phyloP scores from a whole-genome alignment of 1,284 basidiomycete genomes.

The Lignosus rhinocerotis region DNA sequence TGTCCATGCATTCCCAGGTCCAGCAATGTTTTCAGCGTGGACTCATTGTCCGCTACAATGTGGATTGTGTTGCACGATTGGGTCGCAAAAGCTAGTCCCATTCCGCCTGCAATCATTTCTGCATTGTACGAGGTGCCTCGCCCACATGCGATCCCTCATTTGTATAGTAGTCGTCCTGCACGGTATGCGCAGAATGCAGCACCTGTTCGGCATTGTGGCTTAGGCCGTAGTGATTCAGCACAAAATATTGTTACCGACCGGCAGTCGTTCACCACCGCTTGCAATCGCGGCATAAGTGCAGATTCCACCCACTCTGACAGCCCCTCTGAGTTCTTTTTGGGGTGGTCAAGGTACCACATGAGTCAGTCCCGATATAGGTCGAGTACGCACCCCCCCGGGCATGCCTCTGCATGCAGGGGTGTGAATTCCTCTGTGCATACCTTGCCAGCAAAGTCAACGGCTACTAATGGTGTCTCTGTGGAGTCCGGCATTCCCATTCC shows the following conservation, averaged over 20 bases:
- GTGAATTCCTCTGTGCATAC: too few species aligned
- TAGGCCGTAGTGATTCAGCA: background rate
- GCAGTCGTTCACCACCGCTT: background rate
- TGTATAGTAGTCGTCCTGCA: background rate
- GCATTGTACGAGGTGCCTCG: constrained; percentile 1
- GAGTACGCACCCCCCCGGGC: too few species aligned
- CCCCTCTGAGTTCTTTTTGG: too few species aligned
- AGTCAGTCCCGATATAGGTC: background rate
- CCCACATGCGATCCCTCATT: background rate
- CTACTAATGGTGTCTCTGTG: too few species aligned
- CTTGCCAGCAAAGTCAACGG: too few species aligned
- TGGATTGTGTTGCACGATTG: too few species aligned
- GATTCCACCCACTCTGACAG: background rate
- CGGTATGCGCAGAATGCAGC: too few species aligned
- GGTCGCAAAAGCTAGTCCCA: too few species aligned
- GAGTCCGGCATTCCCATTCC: too few species aligned
- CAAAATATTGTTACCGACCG: background rate
- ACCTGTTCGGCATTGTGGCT: background rate
- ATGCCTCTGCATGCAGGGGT: too few species aligned
- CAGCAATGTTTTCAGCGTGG: constrained; percentile 1
- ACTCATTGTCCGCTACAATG: too few species aligned
- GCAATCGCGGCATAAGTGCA: background rate
- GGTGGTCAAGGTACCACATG: constrained; percentile 6
- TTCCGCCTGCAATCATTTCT: too few species aligned
- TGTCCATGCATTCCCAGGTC: constrained; percentile 10